Evolutionary conservation across 225 moss, liverwort and hornwort genomes (phyloP), one percentile per base, ranked within the genome.

Genomic region (Takakia lepidozioides): DNA sequence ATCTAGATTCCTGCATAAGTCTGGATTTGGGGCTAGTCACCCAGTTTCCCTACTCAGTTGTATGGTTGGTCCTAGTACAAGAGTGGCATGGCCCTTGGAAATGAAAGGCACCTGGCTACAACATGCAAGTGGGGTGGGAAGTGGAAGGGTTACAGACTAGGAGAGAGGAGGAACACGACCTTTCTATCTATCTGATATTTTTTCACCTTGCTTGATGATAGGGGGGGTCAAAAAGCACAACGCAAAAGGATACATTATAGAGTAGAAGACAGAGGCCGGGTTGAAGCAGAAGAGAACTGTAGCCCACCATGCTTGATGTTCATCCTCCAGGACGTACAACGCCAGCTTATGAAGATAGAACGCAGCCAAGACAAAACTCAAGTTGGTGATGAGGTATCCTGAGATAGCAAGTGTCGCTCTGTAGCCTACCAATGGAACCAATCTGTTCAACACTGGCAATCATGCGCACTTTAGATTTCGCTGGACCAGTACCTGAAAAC

Each of bases 191-290:
- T 14, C 18, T 5, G 41, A 9, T 4, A 5, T 41, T 0, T 21
- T 25, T 53, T 19, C n/a, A n/a, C n/a, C n/a, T n/a, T n/a, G n/a
- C n/a, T n/a, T n/a, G n/a, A n/a, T n/a, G n/a, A n/a, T n/a, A 48
- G 15, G 21, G 10, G 3, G 16, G 30, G 8, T 3, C 23, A 29
- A 21, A 23, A 36, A 10, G 27, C 38, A 46, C 5, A 51, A 27
- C 40, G 59, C 53, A 48, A 41, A 43, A 61, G 71, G 75, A 79
- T 89, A 88, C 71, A 85, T 45, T 27, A 84, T 63, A 25, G 90
- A 90, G 54, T 95, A 95, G 67, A 95, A 95, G 1, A 67, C 79
- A 13, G 95, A 90, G 27, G 95, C 95, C 14, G 90, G 84, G 63
- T 95, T 95, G 64, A 76, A 84, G 77, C 84, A 90, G 60, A 90